These are phyloP conservation scores for Theileria orientalis DNA, from an alignment of 169 alveolate species.

Conservation along the genomic window DNA sequence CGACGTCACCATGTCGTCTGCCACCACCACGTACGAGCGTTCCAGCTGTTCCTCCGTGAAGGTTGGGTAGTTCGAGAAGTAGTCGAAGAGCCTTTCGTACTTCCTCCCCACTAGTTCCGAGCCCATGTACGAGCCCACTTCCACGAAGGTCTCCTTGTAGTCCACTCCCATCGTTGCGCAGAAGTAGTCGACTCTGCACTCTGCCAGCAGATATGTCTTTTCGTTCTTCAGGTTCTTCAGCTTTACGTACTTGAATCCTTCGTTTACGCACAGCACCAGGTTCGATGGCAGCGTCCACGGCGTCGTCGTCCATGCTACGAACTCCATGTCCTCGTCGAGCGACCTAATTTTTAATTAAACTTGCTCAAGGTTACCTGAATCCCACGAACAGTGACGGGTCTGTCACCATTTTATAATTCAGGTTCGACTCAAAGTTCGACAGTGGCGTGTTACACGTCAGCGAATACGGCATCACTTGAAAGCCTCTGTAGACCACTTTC, in stretches of 20 bases:
- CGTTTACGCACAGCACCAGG: constrained; percentile 92
- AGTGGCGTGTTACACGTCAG: constrained; percentile 95
- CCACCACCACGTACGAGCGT: constrained; percentile 74
- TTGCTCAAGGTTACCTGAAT: constrained; percentile 67
- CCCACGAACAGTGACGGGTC: constrained; percentile 95
- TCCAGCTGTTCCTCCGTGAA: constrained; percentile 72
- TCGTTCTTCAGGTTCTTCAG: constrained; percentile 71
- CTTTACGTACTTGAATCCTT: constrained; percentile 87
- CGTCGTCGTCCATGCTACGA: constrained; percentile 99
- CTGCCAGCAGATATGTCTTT: constrained; percentile 84
- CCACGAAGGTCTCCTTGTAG: constrained; percentile 63
- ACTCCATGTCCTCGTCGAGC: constrained; percentile 66
- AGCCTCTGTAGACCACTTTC: constrained; percentile 93
- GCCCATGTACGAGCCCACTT: constrained; percentile 82
- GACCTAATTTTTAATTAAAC: not conserved
- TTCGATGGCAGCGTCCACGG: constrained; percentile 99
- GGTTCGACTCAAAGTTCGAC: constrained; percentile 96
- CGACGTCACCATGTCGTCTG: constrained; percentile 92
- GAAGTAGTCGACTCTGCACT: constrained; percentile 79
- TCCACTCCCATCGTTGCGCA: constrained; percentile 64
- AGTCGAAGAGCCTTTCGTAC: constrained; percentile 89
- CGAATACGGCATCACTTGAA: constrained; percentile 99
- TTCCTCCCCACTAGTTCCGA: constrained; percentile 81
- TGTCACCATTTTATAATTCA: constrained; percentile 92
- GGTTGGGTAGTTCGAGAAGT: constrained; percentile 46